phyloP scores from a whole-genome alignment of 768 basidiomycete genomes.

The Suillus fuscotomentosus region DNA sequence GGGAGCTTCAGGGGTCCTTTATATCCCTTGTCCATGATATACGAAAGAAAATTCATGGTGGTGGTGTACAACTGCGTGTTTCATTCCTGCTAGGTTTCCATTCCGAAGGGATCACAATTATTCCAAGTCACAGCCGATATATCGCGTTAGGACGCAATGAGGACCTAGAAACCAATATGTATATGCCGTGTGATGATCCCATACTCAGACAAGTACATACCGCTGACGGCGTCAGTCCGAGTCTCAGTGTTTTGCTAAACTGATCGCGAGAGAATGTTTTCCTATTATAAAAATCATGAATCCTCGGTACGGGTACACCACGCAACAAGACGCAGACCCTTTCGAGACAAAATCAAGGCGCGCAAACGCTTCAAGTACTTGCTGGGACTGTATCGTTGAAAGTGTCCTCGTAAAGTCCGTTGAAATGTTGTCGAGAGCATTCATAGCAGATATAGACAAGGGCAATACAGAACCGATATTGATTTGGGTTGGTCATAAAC shows the following conservation, averaged over 20 bases:
- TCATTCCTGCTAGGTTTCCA: not conserved
- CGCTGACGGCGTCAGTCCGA: conserved; percentile 90
- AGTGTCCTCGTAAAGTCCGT: too few relatives aligned
- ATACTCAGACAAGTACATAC: conserved; percentile 40
- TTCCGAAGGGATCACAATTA: too few relatives aligned
- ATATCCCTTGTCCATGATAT: not conserved
- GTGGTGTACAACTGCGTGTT: not conserved
- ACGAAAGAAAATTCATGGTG: not conserved
- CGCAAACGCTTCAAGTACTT: too few relatives aligned
- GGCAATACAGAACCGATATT: too few relatives aligned
- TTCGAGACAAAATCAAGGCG: too few relatives aligned
- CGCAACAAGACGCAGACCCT: conserved; percentile 14
- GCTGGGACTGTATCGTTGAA: too few relatives aligned
- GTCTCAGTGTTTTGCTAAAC: conserved; percentile 75
- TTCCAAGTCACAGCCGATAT: not conserved
- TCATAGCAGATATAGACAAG: too few relatives aligned
- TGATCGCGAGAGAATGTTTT: conserved; percentile 76
- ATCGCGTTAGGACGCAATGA: conserved; percentile 42
- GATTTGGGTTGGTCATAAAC: too few relatives aligned
- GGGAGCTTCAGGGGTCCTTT: too few relatives aligned
- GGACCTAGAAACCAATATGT: conserved; percentile 26
- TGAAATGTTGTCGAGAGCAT: too few relatives aligned
- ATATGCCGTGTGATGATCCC: not conserved
- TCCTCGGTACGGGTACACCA: not conserved
- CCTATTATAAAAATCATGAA: conserved; percentile 35